Evolutionary conservation across 148 eudicot species (phyloP).

Genomic region (Silene uniflora): DNA sequence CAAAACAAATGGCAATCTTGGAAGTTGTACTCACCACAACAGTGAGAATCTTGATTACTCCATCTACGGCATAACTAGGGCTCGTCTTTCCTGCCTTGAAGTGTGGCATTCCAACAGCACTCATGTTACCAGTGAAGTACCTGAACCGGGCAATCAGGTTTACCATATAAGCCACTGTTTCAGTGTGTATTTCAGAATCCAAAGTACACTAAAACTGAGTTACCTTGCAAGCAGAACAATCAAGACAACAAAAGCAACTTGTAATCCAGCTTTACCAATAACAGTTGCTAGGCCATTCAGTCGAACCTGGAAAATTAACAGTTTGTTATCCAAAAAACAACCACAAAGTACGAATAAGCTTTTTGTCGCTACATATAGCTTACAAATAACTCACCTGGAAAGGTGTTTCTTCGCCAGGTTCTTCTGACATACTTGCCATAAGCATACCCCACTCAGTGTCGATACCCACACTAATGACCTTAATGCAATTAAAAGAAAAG

Average conservation of each 20-base stretch:
- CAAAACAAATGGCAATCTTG: background rate
- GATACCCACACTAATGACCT: conserved; percentile 91
- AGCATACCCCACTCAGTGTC: conserved; percentile 98
- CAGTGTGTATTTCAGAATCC: background rate
- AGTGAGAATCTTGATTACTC: conserved; percentile 76
- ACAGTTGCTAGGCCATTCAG: conserved; percentile 92
- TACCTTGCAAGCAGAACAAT: conserved; percentile 69
- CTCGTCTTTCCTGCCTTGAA: conserved; percentile 62
- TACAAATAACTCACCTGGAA: conserved; percentile 52
- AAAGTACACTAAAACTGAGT: background rate
- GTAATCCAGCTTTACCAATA: conserved; percentile 76
- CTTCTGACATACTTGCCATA: conserved; percentile 98
- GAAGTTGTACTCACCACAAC: conserved; percentile 61
- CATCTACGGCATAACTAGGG: conserved; percentile 64
- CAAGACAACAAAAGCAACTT: conserved; percentile 66
- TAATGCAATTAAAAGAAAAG: conserved; percentile 12
- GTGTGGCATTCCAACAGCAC: conserved; percentile 36
- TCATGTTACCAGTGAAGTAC: conserved; percentile 70
- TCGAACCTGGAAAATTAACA: conserved; percentile 50
- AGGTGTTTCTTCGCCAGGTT: conserved; percentile 97
- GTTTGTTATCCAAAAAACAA: conserved; percentile 3
- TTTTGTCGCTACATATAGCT: background rate
- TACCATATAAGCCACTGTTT: background rate
- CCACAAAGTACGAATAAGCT: background rate
- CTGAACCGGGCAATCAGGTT: conserved; percentile 31